Conservation (phyloP, 1,139 yeast genomes). For the Lodderomyces beijingensis region DNA sequence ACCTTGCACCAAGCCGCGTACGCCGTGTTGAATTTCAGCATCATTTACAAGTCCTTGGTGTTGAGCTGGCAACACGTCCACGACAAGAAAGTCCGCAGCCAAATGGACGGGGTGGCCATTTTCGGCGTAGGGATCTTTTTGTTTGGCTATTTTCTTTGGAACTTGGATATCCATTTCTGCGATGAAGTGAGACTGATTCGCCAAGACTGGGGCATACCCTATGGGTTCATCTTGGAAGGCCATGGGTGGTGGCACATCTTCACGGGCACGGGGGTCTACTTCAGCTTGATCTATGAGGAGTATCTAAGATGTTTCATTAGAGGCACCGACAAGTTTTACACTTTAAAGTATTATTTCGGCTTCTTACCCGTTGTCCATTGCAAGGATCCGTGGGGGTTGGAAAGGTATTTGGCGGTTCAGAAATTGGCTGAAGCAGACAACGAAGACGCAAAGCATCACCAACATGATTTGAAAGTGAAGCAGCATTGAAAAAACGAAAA, state of each 20-base stretch:
- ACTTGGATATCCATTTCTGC: conserved; percentile 80
- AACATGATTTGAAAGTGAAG: conserved; percentile 1
- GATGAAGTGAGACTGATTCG: conserved; percentile 57
- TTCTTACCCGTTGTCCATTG: conserved; percentile 29
- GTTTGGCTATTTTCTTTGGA: conserved; percentile 78
- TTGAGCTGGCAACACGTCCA: conserved; percentile 51
- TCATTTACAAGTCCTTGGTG: conserved; percentile 52
- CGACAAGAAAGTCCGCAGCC: conserved; percentile 40
- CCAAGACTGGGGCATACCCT: conserved; percentile 73
- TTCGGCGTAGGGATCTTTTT: conserved; percentile 63
- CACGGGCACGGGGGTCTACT: conserved; percentile 69
- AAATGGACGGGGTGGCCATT: conserved; percentile 51
- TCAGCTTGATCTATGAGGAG: conserved; percentile 62
- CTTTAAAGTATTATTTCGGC: conserved; percentile 47
- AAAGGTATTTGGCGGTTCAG: conserved; percentile 18
- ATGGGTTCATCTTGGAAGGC: conserved; percentile 83
- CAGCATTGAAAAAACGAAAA: not conserved
- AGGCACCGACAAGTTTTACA: conserved; percentile 48
- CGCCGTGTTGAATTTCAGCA: conserved; percentile 58
- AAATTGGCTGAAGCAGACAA: conserved; percentile 18
- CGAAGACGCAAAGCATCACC: conserved; percentile 3
- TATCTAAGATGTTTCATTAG: conserved; percentile 61
- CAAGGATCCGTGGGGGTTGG: conserved; percentile 28
- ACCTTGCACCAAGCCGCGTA: conserved; percentile 83
- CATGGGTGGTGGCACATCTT: conserved; percentile 99